phyloP scores from a whole-genome alignment of 768 basidiomycete species.

The Favolaschia claudopus region DNA sequence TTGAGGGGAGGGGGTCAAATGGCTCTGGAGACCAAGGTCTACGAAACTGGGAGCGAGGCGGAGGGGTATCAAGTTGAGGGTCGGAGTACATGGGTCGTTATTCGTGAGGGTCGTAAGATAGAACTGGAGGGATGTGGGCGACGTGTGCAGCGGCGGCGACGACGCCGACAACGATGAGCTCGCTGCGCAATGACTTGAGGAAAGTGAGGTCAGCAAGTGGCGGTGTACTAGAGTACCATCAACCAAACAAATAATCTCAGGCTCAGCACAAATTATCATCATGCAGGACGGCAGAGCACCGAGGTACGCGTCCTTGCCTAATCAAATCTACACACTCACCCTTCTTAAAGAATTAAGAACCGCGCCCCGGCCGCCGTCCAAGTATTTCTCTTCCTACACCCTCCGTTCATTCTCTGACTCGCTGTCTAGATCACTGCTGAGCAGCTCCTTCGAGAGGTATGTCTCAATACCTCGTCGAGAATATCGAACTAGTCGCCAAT shows the following conservation, averaged over 20 bases:
- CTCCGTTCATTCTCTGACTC: constrained; percentile 16
- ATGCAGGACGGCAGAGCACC: constrained; percentile 89
- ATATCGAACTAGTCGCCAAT: background rate
- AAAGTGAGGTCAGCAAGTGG: background rate
- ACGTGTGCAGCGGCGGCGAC: background rate
- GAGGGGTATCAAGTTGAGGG: constrained; percentile 56
- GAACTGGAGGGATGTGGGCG: background rate
- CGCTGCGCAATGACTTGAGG: background rate
- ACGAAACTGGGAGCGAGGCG: constrained; percentile 60
- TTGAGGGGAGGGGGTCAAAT: constrained; percentile 51
- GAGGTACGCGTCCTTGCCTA: constrained; percentile 49
- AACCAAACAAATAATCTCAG: constrained; percentile 1
- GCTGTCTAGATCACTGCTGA: constrained; percentile 90
- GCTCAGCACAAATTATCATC: constrained; percentile 12
- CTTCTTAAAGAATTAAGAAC: constrained; percentile 85
- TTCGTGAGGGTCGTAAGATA: constrained; percentile 26
- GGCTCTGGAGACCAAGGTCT: constrained; percentile 74
- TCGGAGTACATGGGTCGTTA: constrained; percentile 48
- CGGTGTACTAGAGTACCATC: background rate
- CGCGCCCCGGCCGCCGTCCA: constrained; percentile 94
- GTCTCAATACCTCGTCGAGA: constrained; percentile 13
- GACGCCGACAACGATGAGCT: background rate
- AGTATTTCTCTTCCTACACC: constrained; percentile 45
- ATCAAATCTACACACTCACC: constrained; percentile 8
- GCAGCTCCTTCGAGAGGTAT: constrained; percentile 95